Evolutionary conservation across 768 basidiomycete genomes (phyloP), one percentile per base, ranked within the genome.

Genomic region (Lyophyllum shimeji): DNA sequence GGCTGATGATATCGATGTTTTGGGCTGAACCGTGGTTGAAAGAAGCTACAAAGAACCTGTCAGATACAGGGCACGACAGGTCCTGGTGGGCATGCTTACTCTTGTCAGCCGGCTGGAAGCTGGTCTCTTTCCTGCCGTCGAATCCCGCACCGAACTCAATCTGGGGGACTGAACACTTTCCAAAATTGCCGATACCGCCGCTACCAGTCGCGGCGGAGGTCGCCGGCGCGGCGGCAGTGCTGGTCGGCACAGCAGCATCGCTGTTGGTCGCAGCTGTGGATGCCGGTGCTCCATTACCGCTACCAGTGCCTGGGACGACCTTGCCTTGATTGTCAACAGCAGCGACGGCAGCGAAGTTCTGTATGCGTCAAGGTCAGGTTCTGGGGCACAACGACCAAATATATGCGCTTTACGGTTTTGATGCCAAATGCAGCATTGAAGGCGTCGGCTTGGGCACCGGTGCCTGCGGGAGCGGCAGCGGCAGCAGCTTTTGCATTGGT

Each of bases 11-110:
- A 59, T 71, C 74, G 60, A 83, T 81, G 65, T 78, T 77, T 60
- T 83, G 76, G n/a, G 83, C 84, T 15, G 84, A 84, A 40, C 82
- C 81, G 60, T 85, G 83, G 69, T 73, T 75, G 73, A 70, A 83
- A 0, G 78, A 78, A 5, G 66, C 78, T 79, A 50, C 15, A 18
- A 53, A 12, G n/a, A 50, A 24, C 21, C 17, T 20, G 25, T 42
- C 15, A 45, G 44, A 21, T 40, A 25, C 52, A n/a, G 11, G 13
- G 47, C 9, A 37, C 27, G 23, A 47, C 11, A 13, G 15, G 9
- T 18, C 6, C 8, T 11, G 17, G 50, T 12, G 4, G n/a, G 15
- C n/a, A 13, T 24, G 60, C 69, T 54, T 57, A 80, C 78, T 65
- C 66, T 72, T 63, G 62, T 84, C 76, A 39, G 69, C 72, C 44